Evolutionary conservation across 2,329 filamentous ascomycete species (phyloP).

Genomic region (Ilyonectria mors-panacis): DNA sequence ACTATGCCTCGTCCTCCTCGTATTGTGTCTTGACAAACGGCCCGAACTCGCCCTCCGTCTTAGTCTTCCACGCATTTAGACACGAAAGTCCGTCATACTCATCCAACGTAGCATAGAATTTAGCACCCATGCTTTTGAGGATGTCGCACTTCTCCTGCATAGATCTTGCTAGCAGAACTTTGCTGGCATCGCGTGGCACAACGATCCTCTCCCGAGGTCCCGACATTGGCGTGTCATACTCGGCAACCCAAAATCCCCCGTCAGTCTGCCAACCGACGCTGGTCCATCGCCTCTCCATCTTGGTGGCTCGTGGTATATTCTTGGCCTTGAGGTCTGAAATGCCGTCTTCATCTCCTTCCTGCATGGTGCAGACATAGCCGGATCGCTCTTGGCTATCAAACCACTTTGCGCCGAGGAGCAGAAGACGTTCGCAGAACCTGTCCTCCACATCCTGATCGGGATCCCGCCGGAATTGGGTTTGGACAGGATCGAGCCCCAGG

Average conservation of each 20-base stretch:
- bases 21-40: neutral
- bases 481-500: neutral
- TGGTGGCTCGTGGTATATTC: neutral
- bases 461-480: neutral
- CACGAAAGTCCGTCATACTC: neutral
- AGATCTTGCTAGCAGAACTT: neutral
- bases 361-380: neutral
- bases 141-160: neutral
- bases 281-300: neutral
- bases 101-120: neutral
- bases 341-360: neutral
- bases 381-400: neutral
- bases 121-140: neutral
- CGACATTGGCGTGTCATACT: neutral
- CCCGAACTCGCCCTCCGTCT: neutral
- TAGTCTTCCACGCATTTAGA: neutral
- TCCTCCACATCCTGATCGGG: neutral
- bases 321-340: neutral
- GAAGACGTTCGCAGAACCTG: neutral
- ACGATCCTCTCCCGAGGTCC: neutral
- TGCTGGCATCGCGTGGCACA: neutral
- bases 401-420: conserved; percentile 1
- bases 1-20: neutral
- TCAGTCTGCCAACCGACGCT: neutral
- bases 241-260: neutral